Evolutionary conservation across 139 green algal species (phyloP).

Genomic region (Micractinium conductrix): DNA sequence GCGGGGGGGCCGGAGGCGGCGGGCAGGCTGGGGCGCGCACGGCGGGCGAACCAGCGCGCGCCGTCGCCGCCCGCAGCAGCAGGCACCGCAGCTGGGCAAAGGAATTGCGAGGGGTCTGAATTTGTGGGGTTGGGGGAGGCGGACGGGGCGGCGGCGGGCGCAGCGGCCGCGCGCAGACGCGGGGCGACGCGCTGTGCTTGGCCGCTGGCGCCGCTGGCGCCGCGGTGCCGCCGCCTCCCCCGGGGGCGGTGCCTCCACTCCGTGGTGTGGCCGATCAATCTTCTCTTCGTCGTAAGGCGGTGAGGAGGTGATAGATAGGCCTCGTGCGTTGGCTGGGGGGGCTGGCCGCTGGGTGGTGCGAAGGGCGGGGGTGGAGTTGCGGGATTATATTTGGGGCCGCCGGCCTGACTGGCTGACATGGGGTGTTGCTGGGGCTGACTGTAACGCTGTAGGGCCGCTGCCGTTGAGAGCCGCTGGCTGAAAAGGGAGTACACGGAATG

Average conservation of each 20-base stretch:
- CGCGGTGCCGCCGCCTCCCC: background rate
- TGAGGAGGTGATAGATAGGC: slow-evolving; percentile 4
- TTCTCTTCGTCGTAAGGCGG: slow-evolving; percentile 7
- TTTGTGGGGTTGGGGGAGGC: background rate
- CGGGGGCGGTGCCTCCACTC: background rate
- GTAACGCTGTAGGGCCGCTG: background rate
- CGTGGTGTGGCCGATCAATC: background rate
- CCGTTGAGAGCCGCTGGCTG: background rate
- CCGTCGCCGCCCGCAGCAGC: background rate
- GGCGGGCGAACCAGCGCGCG: background rate
- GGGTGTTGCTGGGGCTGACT: background rate
- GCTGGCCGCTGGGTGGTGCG: background rate
- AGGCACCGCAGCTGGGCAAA: background rate
- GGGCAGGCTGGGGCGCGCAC: background rate
- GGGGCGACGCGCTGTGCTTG: background rate
- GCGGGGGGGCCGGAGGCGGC: background rate
- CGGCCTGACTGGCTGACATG: background rate
- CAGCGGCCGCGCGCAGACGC: background rate
- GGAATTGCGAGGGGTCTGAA: background rate
- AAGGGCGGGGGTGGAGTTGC: background rate
- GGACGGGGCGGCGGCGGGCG: background rate
- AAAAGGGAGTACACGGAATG: background rate
- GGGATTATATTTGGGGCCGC: slow-evolving; percentile 16
- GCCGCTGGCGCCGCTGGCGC: background rate
- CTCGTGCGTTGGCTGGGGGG: slow-evolving; percentile 1